Base-by-base conservation (phyloP, 2,329 filamentous ascomycete species). In the Arachnopeziza araneosa region DNA sequence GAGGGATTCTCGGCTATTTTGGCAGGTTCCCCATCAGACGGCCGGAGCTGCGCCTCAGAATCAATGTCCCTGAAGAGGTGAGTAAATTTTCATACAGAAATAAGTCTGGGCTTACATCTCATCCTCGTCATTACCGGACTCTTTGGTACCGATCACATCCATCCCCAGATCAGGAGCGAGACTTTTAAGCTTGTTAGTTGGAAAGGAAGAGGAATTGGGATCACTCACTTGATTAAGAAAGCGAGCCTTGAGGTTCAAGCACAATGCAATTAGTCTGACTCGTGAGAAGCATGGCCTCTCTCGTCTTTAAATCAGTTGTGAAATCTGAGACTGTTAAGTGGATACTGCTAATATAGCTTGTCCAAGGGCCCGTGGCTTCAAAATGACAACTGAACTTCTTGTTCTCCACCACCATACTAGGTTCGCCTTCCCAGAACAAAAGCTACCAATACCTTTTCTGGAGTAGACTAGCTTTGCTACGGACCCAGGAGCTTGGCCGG, bases 21-120 rank as follows among this genome's bases (percentile, higher is more conserved):
- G 19, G 57, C 50, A 24, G 52, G 52, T 23, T 54, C 44, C 19
- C 44, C 24, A 44, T 14, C n/a, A 24, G 60, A 52, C 19, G 32
- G 30, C 5, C 17, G 24, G 49, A 44, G 26, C 44, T 49, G 53
- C 44, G 50, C 24, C 4, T 44, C 55, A 14, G 55, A 44, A 56
- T 66, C 64, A 48, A 66, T 22, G 24, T 63, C 57, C 66, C 65
- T 67, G 30, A 14, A 44, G 10, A 44, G 4, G 12, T 44, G 36
- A 44, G 36, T 3, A 7, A 8, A 8, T 14, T 19, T 44, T 44
- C 10, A 7, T 44, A 44, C 17, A 44, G 2, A 12, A 44, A 14
- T 2, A 12, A 7, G 6, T 44, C 17, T 44, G 36, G 30, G 58
- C 60, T 60, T 60, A 67, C 65, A 67, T 66, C 55, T 59, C 62